Conservation (phyloP, 768 basidiomycete species). For the Calocybe gangraenosa region DNA sequence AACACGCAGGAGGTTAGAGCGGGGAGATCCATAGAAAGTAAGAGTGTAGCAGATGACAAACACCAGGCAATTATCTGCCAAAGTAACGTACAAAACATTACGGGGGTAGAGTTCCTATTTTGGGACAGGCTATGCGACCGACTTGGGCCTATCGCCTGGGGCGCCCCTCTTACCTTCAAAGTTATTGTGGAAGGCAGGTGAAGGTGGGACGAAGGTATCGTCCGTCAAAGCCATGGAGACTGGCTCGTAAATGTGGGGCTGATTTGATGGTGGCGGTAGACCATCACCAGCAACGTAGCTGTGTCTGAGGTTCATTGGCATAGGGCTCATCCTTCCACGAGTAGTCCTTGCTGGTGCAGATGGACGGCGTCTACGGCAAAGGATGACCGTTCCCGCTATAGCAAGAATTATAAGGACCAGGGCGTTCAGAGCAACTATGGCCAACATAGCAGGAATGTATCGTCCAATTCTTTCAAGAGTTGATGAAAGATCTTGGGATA, state of each 20-base stretch:
- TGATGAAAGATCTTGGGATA: slow-evolving; percentile 54
- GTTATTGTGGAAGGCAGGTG: slow-evolving; percentile 52
- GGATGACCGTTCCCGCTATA: slow-evolving; percentile 46
- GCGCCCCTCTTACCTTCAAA: slow-evolving; percentile 27
- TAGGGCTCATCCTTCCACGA: slow-evolving; percentile 49
- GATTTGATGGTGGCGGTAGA: slow-evolving; percentile 11
- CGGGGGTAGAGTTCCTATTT: slow-evolving; percentile 2
- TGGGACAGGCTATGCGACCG: slow-evolving; percentile 30
- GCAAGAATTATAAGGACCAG: slow-evolving; percentile 57
- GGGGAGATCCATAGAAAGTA: slow-evolving; percentile 9
- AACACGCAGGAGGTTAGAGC: neutral
- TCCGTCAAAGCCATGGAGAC: slow-evolving; percentile 67
- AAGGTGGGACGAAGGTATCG: slow-evolving; percentile 55
- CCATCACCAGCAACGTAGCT: slow-evolving; percentile 32
- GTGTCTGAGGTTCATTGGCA: slow-evolving; percentile 50
- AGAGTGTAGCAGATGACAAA: slow-evolving; percentile 7
- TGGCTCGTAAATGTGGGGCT: slow-evolving; percentile 58
- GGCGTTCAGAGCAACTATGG: slow-evolving; percentile 73
- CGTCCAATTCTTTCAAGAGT: slow-evolving; percentile 60
- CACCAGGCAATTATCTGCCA: slow-evolving; percentile 6
- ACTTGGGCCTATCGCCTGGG: slow-evolving; percentile 40
- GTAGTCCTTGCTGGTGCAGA: slow-evolving; percentile 24
- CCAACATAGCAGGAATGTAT: slow-evolving; percentile 72
- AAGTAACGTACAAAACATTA: slow-evolving; percentile 9
- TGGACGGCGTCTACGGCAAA: slow-evolving; percentile 45